Evolutionary conservation across 2,329 filamentous ascomycete genomes (phyloP).

Genomic region (Drechslerella dactyloides): DNA sequence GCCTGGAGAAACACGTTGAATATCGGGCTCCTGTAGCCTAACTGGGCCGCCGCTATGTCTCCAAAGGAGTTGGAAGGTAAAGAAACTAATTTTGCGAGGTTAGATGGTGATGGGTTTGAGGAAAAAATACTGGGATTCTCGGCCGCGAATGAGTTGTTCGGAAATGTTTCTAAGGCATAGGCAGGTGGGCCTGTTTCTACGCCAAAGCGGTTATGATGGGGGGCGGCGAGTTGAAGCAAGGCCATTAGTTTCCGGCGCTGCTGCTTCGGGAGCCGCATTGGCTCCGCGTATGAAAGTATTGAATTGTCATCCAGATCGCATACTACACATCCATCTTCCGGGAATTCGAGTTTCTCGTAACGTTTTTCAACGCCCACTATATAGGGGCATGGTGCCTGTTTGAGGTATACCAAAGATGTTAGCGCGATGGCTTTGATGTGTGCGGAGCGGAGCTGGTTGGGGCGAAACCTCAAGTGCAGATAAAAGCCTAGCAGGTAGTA

Average conservation of each 20-base stretch:
- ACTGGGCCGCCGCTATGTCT: conserved; percentile 65
- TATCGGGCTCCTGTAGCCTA: conserved; percentile 68
- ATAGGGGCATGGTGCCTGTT: conserved; percentile 87
- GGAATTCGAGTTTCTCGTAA: conserved; percentile 83
- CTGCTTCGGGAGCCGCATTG: conserved; percentile 81
- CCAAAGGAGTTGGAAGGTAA: conserved; percentile 90
- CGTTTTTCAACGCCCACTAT: conserved; percentile 94
- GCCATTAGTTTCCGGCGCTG: conserved; percentile 88
- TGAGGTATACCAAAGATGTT: neutral
- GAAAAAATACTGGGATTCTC: conserved; percentile 84
- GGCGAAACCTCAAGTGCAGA: conserved; percentile 71
- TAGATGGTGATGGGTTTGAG: conserved; percentile 71
- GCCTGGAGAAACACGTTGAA: conserved; percentile 91
- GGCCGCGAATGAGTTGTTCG: conserved; percentile 85
- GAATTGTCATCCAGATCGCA: conserved; percentile 91
- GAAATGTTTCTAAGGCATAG: conserved; percentile 91
- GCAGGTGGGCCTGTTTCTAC: conserved; percentile 87
- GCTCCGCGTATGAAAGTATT: conserved; percentile 81
- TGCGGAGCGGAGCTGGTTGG: neutral
- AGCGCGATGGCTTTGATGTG: conserved; percentile 2
- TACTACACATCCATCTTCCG: conserved; percentile 92
- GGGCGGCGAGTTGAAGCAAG: conserved; percentile 85
- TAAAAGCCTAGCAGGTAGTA: conserved; percentile 83
- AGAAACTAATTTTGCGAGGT: conserved; percentile 82
- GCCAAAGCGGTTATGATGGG: conserved; percentile 84